These are phyloP conservation scores for Colletotrichum sp. DNA, from an alignment of 2,329 filamentous ascomycete species.

Conservation along the genomic window DNA sequence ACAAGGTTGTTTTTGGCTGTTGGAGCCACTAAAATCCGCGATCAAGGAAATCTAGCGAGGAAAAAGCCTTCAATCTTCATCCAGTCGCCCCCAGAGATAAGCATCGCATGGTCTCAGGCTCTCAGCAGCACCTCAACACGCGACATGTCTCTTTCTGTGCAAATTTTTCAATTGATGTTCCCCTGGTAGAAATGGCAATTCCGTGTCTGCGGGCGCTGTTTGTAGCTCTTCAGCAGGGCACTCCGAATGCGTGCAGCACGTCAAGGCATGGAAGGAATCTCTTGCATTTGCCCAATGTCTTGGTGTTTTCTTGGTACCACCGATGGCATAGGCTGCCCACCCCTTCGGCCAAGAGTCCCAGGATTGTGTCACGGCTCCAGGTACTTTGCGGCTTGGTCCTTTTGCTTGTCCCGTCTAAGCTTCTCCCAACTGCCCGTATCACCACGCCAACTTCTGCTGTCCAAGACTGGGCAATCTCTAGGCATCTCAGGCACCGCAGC, in stretches of 20 bases:
- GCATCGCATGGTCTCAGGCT: background rate
- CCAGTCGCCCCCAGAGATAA: slow-evolving; percentile 1
- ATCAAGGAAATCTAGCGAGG: background rate
- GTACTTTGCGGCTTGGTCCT: background rate
- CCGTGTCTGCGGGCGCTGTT: background rate
- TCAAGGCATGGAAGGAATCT: background rate
- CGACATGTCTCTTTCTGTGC: background rate
- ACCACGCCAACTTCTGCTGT: background rate
- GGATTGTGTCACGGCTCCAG: background rate
- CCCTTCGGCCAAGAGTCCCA: background rate
- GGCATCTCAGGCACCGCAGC: background rate
- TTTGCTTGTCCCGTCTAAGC: slow-evolving; percentile 19
- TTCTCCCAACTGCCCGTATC: slow-evolving; percentile 4
- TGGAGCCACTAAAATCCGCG: background rate
- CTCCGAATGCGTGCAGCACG: background rate
- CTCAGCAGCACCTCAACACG: background rate
- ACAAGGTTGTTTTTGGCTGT: background rate
- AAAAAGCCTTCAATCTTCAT: background rate
- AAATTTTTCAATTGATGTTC: background rate
- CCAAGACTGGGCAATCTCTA: slow-evolving; percentile 3
- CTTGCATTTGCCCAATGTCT: slow-evolving; percentile 1
- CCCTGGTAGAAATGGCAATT: background rate
- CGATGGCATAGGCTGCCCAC: background rate
- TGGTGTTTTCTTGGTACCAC: slow-evolving; percentile 21
- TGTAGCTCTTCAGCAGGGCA: background rate